phyloP scores from a whole-genome alignment of 306 rosid species.

The Pachyrhizus erosus region DNA sequence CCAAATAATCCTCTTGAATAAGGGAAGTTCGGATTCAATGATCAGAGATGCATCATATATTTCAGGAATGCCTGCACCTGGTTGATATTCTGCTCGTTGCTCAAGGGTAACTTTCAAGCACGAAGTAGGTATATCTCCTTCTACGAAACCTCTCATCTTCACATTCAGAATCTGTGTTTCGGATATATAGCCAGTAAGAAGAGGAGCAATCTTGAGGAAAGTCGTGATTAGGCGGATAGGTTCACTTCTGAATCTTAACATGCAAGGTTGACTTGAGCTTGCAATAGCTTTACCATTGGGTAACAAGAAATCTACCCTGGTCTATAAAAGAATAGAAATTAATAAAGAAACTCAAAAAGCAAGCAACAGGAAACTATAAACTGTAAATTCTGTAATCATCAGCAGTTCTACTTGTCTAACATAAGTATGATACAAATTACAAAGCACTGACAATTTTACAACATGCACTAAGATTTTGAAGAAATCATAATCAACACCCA shows the following conservation, averaged over 20 bases:
- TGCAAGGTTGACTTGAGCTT: slow-evolving; percentile 76
- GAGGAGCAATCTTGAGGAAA: slow-evolving; percentile 71
- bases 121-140: slow-evolving; percentile 67
- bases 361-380: slow-evolving; percentile 15
- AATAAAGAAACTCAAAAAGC: slow-evolving; percentile 26
- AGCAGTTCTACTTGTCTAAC: slow-evolving; percentile 15
- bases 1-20: slow-evolving; percentile 70
- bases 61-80: slow-evolving; percentile 90
- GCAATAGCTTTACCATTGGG: slow-evolving; percentile 67
- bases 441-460: slow-evolving; percentile 29
- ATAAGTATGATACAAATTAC: slow-evolving; percentile 1
- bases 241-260: slow-evolving; percentile 79
- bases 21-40: slow-evolving; percentile 70
- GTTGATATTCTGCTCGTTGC: slow-evolving; percentile 70
- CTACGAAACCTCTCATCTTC: slow-evolving; percentile 67
- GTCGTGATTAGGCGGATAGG: slow-evolving; percentile 71
- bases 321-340: slow-evolving; percentile 48
- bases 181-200: slow-evolving; percentile 66
- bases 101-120: slow-evolving; percentile 76
- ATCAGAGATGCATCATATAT: slow-evolving; percentile 70
- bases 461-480: not conserved
- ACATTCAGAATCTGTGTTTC: slow-evolving; percentile 73
- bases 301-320: slow-evolving; percentile 66
- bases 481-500: not conserved
- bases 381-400: not conserved